Evolutionary conservation across 495 filamentous ascomycete genomes (phyloP).

Genomic region (Lophiotrema nucula): DNA sequence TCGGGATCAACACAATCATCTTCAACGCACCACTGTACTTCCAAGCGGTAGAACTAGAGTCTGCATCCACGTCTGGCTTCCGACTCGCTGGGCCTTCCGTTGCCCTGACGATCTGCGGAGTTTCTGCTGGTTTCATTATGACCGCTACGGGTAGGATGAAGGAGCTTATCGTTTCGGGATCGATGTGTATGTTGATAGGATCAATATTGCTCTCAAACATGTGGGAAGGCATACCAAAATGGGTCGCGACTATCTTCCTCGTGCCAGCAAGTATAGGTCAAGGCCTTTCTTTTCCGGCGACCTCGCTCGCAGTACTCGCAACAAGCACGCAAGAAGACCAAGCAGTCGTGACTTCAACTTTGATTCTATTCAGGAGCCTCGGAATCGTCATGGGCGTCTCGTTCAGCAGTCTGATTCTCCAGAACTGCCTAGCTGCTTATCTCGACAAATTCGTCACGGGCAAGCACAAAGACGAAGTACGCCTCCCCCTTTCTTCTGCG

Average conservation of each 20-base stretch:
- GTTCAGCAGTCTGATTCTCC: conserved; percentile 68
- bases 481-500: neutral
- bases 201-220: conserved; percentile 52
- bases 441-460: conserved; percentile 58
- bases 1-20: conserved; percentile 65
- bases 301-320: conserved; percentile 67
- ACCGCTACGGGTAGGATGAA: conserved; percentile 63
- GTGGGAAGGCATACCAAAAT: conserved; percentile 53
- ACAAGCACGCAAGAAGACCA: conserved; percentile 67
- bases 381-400: conserved; percentile 72
- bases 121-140: conserved; percentile 69
- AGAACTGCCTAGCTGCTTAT: conserved; percentile 64
- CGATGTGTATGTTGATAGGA: conserved; percentile 56
- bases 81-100: conserved; percentile 63
- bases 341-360: conserved; percentile 69
- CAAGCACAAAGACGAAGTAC: conserved; percentile 49
- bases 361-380: conserved; percentile 66
- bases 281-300: conserved; percentile 63
- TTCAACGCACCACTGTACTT: conserved; percentile 83
- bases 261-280: conserved; percentile 60
- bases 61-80: conserved; percentile 68
- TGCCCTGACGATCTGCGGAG: conserved; percentile 57
- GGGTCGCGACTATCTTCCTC: conserved; percentile 62
- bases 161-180: conserved; percentile 59
- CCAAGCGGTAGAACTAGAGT: conserved; percentile 72